phyloP scores from a whole-genome alignment of 2,329 filamentous ascomycete genomes.

The Fusarium clavum region DNA sequence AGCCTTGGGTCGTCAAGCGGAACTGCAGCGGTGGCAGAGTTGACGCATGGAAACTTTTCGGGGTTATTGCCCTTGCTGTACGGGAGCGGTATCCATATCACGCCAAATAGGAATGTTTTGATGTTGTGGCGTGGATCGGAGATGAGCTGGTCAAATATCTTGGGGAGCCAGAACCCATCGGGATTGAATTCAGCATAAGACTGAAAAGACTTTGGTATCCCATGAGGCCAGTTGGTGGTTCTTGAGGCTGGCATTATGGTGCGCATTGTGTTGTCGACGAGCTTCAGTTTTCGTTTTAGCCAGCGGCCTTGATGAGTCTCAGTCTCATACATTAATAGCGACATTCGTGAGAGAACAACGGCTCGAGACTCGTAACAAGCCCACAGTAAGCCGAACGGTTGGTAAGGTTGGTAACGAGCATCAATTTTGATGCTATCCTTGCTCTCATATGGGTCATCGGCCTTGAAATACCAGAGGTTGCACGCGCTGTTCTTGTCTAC shows the following conservation, averaged over 20 bases:
- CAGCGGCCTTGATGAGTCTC: no score
- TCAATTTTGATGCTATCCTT: neutral
- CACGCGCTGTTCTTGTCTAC: neutral
- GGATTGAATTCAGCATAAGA: neutral
- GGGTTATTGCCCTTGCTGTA: neutral
- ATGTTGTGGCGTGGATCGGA: neutral
- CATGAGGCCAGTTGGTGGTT: neutral
- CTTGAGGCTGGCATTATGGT: neutral
- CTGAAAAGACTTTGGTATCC: neutral
- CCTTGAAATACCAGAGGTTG: neutral
- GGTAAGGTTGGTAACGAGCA: neutral
- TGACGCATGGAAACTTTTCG: neutral
- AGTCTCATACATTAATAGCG: neutral
- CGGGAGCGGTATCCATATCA: neutral
- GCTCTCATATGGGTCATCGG: neutral
- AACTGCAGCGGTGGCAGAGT: neutral
- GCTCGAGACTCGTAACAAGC: neutral
- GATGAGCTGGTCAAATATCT: neutral
- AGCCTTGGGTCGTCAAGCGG: conserved; percentile 13
- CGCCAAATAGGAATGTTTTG: neutral
- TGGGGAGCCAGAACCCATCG: neutral
- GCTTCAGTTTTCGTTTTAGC: neutral
- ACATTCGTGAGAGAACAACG: neutral
- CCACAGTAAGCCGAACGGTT: neutral
- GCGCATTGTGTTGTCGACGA: neutral